Base-by-base conservation (phyloP, 352 stramenopile genomes). In the Phytophthora uliginosa region DNA sequence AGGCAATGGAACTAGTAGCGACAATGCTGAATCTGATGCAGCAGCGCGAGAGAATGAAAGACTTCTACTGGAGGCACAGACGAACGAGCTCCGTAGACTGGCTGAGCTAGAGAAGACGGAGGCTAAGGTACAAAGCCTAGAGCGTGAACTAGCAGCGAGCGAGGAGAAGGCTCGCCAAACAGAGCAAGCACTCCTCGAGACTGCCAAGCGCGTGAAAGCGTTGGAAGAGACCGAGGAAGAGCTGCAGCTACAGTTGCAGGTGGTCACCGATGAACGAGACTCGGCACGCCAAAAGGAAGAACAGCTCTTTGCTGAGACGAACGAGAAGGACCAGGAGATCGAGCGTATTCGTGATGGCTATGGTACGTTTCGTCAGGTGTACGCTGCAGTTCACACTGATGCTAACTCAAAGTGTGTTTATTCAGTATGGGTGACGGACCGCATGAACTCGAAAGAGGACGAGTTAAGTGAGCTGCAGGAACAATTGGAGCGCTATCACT, bases 381-480 rank as follows among this genome's bases (percentile, higher is more conserved):
- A 24, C 9, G n/a, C 17, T 54, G 22, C 18, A 55, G 26, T 57
- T 38, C 8, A 9, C 5, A 20, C 3, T 36, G 17, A 55, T 59
- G 24, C 63, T 66, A 61, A 59, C 31, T 52, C 18, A 51, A 31
- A 9, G 65, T 66, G 13, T 66, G 48, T 45, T 61, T 52, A 20
- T 24, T 42, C 68, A 96, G 89, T 96, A 20, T 96, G 89, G 88
- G 88, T 96, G 6, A 96, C 89, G 24, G 88, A 95, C 60, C 86
- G 89, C 1, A 96, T 96, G 89, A 96, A 96, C 56, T 92, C 86
- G 12, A 96, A 96, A 58, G 89, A 96, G 66, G 89, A 96, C 59
- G 89, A 96, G 65, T 57, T 96, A 7, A 90, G 84, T 42, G 89
- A 96, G 63, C 63, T 96, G 9, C 89, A 96, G 55, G 89, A 96